Percentiles rank a stretch among this genome's conserved stretches.
phyloP scores from a whole-genome alignment of 495 filamentous ascomycete species.

The Cairneyella variabilis region DNA sequence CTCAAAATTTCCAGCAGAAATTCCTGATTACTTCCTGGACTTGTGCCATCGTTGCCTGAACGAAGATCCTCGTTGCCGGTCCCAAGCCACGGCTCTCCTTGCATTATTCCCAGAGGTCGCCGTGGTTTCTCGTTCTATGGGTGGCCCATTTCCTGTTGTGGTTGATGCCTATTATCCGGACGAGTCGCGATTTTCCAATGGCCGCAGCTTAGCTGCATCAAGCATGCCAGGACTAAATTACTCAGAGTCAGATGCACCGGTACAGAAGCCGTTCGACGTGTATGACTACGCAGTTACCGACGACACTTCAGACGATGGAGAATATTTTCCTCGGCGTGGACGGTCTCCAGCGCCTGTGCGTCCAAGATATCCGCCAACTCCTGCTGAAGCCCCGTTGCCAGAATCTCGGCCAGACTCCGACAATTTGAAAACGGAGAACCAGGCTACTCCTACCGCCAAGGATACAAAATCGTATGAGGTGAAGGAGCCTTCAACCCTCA shows the following conservation, averaged over 20 bases:
- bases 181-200: conserved; percentile 3
- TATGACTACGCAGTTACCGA: conserved; percentile 22
- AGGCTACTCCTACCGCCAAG: too few species aligned
- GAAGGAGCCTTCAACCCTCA: too few species aligned
- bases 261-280: conserved; percentile 6
- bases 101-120: conserved; percentile 20
- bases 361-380: neutral
- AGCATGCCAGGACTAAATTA: neutral
- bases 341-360: conserved; percentile 23
- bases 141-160: conserved; percentile 15
- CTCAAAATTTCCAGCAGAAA: conserved; percentile 32
- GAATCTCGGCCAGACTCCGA: conserved; percentile 15
- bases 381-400: conserved; percentile 18
- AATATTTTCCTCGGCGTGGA: conserved; percentile 23
- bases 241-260: neutral
- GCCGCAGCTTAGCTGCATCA: neutral
- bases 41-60: conserved; percentile 57
- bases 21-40: conserved; percentile 57
- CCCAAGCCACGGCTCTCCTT: conserved; percentile 21
- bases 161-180: conserved; percentile 18
- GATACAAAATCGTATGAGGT: too few species aligned
- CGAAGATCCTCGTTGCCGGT: conserved; percentile 38
- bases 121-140: conserved; percentile 5
- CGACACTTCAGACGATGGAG: conserved; percentile 18
- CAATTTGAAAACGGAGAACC: conserved; percentile 1